A percentile compares a stretch with the other conserved stretches of the same genome.
phyloP scores from a whole-genome alignment of 2,329 filamentous ascomycete species.

The Diaporthe destruens region DNA sequence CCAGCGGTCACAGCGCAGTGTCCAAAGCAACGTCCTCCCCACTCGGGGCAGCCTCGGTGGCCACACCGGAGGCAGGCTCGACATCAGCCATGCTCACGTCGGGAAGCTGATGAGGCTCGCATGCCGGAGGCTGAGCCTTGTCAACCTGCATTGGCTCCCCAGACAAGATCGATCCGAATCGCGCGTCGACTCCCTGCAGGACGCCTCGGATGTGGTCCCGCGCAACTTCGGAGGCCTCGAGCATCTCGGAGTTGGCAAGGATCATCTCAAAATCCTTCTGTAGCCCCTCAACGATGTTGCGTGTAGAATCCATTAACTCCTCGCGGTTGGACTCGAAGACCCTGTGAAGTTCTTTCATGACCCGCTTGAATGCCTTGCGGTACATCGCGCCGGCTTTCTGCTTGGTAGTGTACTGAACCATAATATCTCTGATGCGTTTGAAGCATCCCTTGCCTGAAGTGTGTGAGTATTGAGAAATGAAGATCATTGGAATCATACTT shows the following conservation, averaged over 20 bases:
- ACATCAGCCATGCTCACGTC: background rate
- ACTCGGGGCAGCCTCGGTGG: background rate
- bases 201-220: conserved; percentile 21
- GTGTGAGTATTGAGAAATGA: background rate
- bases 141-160: background rate
- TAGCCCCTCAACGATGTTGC: background rate
- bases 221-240: conserved; percentile 30
- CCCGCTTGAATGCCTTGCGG: background rate
- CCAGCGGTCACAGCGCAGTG: conserved; percentile 4
- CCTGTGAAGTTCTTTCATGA: background rate
- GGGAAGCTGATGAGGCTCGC: background rate
- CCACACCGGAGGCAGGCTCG: background rate
- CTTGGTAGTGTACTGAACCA: background rate
- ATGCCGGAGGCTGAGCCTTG: background rate
- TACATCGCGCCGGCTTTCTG: background rate
- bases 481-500: background rate
- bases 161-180: conserved; percentile 22
- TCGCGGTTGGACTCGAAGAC: background rate
- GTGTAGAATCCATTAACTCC: background rate
- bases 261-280: conserved; percentile 10
- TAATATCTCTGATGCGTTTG: background rate
- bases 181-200: conserved; percentile 24
- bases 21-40: background rate
- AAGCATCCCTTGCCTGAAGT: conserved; percentile 5
- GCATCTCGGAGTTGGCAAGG: conserved; percentile 2